A percentile compares a stretch with the other conserved stretches of the same genome.
Conservation (phyloP, 768 basidiomycete species). For the Tulasnella sp. region DNA sequence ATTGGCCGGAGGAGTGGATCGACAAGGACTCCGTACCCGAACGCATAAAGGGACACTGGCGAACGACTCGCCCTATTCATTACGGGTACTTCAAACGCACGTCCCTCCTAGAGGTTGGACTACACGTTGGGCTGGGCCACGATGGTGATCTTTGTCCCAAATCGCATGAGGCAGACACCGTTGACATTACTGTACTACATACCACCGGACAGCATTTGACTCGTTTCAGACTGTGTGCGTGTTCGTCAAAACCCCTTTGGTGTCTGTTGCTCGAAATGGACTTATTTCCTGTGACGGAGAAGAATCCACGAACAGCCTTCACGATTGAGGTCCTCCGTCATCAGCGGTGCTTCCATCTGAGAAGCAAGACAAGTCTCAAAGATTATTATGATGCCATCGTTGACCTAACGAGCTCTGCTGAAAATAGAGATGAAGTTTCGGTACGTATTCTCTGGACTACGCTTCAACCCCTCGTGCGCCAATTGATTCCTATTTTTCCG, state of each 20-base stretch:
- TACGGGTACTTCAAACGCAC: background rate
- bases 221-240: background rate
- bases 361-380: background rate
- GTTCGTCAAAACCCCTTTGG: background rate
- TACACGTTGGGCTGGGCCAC: background rate
- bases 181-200: background rate
- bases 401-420: background rate
- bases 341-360: background rate
- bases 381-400: background rate
- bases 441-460: background rate
- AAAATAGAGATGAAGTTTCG: background rate
- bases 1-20: background rate
- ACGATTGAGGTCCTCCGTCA: background rate
- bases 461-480: too few relatives aligned
- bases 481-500: background rate
- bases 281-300: background rate
- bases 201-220: background rate
- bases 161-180: background rate
- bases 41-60: background rate
- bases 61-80: background rate
- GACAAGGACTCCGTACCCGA: background rate
- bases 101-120: background rate
- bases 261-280: background rate
- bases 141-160: background rate
- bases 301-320: background rate